A percentile compares a stretch with the other conserved stretches of the same genome.
These are phyloP conservation scores for Tolypocladium album DNA, from an alignment of 2,329 filamentous ascomycete species.

Conservation along the genomic window DNA sequence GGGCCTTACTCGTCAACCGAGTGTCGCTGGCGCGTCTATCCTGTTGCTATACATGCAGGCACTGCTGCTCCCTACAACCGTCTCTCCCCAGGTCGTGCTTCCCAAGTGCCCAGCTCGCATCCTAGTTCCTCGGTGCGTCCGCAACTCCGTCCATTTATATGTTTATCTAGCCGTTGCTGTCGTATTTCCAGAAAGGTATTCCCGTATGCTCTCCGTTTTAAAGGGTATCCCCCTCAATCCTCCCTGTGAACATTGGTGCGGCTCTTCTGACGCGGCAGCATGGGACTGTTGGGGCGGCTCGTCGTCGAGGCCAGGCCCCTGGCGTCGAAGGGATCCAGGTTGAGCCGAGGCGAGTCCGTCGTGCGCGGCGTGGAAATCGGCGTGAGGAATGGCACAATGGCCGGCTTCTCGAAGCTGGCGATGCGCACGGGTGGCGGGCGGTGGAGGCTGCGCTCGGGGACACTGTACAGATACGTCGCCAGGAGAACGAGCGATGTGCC, in stretches of 20 bases:
- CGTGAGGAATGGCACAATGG: conserved; percentile 38
- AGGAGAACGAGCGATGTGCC: conserved; percentile 71
- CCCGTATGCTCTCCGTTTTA: not conserved
- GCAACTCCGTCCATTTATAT: not conserved
- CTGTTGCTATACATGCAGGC: not conserved
- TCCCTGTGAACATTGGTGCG: conserved; percentile 26
- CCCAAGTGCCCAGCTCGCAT: not conserved
- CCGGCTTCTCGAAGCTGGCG: conserved; percentile 67
- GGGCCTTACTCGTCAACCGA: not conserved
- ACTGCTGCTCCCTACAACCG: not conserved
- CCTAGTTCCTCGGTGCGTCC: not conserved
- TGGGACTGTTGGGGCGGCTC: conserved; percentile 36
- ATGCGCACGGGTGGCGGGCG: conserved; percentile 58
- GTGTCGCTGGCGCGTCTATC: not conserved
- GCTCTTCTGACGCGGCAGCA: conserved; percentile 27
- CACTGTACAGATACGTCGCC: conserved; percentile 78
- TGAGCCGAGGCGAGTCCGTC: conserved; percentile 20
- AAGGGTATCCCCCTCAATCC: conserved; percentile 13
- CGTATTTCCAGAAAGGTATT: not conserved
- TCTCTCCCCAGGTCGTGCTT: not conserved
- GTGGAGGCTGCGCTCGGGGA: conserved; percentile 42
- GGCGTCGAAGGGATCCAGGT: conserved; percentile 29
- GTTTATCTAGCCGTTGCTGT: not conserved
- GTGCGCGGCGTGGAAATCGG: conserved; percentile 19
- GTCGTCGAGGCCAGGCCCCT: conserved; percentile 29